These are phyloP conservation scores for Hortiboletus flavorubellus DNA, from an alignment of 768 basidiomycete species.

Conservation along the genomic window DNA sequence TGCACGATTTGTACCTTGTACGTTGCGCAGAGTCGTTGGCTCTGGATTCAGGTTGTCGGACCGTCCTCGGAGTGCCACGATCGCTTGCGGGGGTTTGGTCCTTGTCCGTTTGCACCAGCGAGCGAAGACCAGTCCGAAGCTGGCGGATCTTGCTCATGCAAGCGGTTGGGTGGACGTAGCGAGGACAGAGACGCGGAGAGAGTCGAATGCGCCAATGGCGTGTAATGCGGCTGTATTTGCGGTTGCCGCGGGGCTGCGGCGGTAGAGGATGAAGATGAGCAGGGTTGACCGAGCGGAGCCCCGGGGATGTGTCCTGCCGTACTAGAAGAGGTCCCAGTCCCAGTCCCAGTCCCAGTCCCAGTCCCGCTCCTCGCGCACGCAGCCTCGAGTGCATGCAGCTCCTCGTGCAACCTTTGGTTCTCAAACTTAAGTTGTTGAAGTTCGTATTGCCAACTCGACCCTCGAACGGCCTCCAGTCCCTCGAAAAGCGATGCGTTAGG, in stretches of 20 bases:
- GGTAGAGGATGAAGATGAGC: neutral
- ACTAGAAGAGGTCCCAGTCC: neutral
- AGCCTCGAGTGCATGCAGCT: slow-evolving; percentile 43
- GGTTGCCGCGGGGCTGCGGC: neutral
- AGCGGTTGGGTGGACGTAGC: slow-evolving; percentile 1
- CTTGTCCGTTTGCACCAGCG: slow-evolving; percentile 23
- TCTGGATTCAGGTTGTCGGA: slow-evolving; percentile 10
- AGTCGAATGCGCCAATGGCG: slow-evolving; percentile 2
- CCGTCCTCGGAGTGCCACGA: slow-evolving; percentile 26
- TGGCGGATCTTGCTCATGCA: slow-evolving; percentile 21
- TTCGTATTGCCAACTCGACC: slow-evolving; percentile 92
- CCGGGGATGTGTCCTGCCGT: neutral
- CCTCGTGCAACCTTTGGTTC: slow-evolving; percentile 63
- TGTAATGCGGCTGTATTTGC: slow-evolving; percentile 7
- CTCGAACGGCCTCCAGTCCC: slow-evolving; percentile 63
- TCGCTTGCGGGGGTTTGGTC: slow-evolving; percentile 23
- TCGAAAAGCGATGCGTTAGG: slow-evolving; percentile 54
- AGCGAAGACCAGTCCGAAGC: slow-evolving; percentile 29
- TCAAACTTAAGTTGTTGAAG: slow-evolving; percentile 76
- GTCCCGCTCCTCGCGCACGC: neutral
- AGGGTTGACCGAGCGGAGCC: neutral
- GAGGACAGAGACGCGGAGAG: slow-evolving; percentile 2
- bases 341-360: neutral
- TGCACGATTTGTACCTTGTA: neutral
- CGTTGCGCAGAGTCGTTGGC: neutral